Evolutionary conservation across 2,329 filamentous ascomycete species (phyloP), one percentile per base, ranked within the genome.

Genomic region (Trichoderma hamatum): DNA sequence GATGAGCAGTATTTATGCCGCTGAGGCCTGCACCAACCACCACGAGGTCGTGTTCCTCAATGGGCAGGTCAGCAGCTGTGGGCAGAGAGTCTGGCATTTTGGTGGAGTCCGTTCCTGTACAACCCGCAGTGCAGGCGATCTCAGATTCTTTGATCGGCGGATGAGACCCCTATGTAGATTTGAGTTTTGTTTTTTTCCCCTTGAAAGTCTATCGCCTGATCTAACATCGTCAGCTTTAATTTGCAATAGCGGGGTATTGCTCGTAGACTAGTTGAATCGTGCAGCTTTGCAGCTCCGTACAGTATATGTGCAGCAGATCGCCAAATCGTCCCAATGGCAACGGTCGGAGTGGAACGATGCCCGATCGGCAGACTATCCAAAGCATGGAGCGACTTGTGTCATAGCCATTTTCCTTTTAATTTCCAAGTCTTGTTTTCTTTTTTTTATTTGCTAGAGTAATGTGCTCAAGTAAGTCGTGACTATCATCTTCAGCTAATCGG

Each of bases 1-100:
- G 85, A 75, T 94, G 92, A 4, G 88, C 91, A 21, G 89, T 84
- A 73, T 93, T 93, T 80, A 94, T 90, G 65, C 92, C 92, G 6
- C 90, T 90, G 66, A 94, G 88, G 13, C 92, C 92, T 2, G 90
- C 90, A 14, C 92, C 92, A 64, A 94, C 80, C 72, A 94, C 88
- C 73, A 92, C 77, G 21, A 88, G 78, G 74, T 90, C 88, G 71
- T 67, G 46, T 19, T 68, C 28, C 34, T 60, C 32, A 60, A 75
- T 30, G 74, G 68, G 63, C 24, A 49, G 49, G 19, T 26, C 52
- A 13, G 61, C 34, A 10, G 6, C 10, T 9, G 39, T n/a, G n/a
- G 19, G 16, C n/a, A 26, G 10, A 24, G 26, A 1, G 19, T 34
- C 39, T n/a, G 60, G 16, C 60, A 49, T 65, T 58, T 9, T 43